Percentiles rank a stretch among this genome's conserved stretches.
These are phyloP conservation scores for Globisporangium ultimum DNA, from an alignment of 352 stramenopile species.

Conservation along the genomic window DNA sequence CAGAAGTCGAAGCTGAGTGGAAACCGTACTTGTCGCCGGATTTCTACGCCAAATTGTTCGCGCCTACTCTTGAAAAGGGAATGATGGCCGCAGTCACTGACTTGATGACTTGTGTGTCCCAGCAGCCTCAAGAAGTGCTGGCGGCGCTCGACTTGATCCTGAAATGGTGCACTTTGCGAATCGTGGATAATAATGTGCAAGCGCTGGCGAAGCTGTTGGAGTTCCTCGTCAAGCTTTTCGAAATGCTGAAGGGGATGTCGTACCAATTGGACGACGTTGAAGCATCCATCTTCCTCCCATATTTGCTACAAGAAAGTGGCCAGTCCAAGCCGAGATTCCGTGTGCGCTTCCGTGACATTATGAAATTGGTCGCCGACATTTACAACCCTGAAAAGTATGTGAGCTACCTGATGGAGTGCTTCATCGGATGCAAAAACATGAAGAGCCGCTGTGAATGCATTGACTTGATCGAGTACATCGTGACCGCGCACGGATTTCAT, in stretches of 20 bases:
- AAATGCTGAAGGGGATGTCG: constrained; percentile 57
- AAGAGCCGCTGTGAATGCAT: constrained; percentile 86
- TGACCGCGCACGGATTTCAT: constrained; percentile 54
- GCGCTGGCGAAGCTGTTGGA: constrained; percentile 80
- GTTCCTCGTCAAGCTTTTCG: constrained; percentile 77
- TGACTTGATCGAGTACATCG: constrained; percentile 76
- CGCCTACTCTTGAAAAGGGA: constrained; percentile 71
- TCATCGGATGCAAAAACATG: constrained; percentile 84
- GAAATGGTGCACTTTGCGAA: constrained; percentile 82
- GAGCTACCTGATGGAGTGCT: constrained; percentile 72
- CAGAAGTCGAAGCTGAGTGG: constrained; percentile 78
- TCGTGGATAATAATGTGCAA: constrained; percentile 89
- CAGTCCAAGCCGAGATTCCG: constrained; percentile 83
- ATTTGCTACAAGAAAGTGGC: constrained; percentile 80
- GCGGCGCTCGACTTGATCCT: constrained; percentile 70
- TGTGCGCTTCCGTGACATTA: constrained; percentile 79
- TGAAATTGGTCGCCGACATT: constrained; percentile 76
- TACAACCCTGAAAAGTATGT: constrained; percentile 80
- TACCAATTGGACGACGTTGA: constrained; percentile 84
- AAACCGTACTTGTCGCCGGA: constrained; percentile 60
- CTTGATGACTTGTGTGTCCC: constrained; percentile 58
- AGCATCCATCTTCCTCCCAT: constrained; percentile 76
- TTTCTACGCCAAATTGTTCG: constrained; percentile 79
- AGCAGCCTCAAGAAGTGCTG: constrained; percentile 66
- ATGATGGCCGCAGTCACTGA: constrained; percentile 81